Conservation (phyloP, 495 filamentous ascomycete species). For the Elasticomyces elasticus region DNA sequence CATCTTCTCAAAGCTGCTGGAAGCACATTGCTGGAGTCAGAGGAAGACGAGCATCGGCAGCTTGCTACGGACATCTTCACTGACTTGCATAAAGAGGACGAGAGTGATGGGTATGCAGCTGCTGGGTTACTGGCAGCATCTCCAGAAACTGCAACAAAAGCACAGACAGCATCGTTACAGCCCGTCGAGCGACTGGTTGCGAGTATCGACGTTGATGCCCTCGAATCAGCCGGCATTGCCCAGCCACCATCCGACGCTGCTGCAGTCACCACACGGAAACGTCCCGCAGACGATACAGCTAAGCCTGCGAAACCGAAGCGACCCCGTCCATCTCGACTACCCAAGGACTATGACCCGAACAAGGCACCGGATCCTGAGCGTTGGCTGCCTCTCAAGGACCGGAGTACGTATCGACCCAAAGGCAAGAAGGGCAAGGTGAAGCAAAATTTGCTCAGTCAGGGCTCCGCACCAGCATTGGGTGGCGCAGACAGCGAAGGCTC, state of each 20-base stretch:
- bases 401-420: slow-evolving; percentile 80
- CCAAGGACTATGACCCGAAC: slow-evolving; percentile 64
- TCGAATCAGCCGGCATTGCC: slow-evolving; percentile 71
- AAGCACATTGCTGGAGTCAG: slow-evolving; percentile 65
- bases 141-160: slow-evolving; percentile 30
- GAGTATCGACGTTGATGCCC: slow-evolving; percentile 54
- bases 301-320: slow-evolving; percentile 47
- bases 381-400: slow-evolving; percentile 83
- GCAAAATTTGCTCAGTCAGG: slow-evolving; percentile 75
- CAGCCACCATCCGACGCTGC: slow-evolving; percentile 37
- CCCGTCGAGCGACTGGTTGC: slow-evolving; percentile 54
- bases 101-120: slow-evolving; percentile 52
- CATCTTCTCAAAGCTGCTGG: slow-evolving; percentile 72
- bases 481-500: slow-evolving; percentile 38
- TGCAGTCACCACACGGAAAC: slow-evolving; percentile 44
- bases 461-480: slow-evolving; percentile 48
- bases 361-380: slow-evolving; percentile 76
- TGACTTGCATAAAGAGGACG: slow-evolving; percentile 50
- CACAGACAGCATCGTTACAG: slow-evolving; percentile 41
- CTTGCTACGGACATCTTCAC: slow-evolving; percentile 68
- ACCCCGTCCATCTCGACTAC: slow-evolving; percentile 55
- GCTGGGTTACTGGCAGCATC: slow-evolving; percentile 81
- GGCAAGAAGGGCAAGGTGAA: slow-evolving; percentile 86
- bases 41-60: slow-evolving; percentile 51
- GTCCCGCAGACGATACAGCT: slow-evolving; percentile 37